Evolutionary conservation across 768 basidiomycete genomes (phyloP).

Genomic region (Nidularia pulvinata): DNA sequence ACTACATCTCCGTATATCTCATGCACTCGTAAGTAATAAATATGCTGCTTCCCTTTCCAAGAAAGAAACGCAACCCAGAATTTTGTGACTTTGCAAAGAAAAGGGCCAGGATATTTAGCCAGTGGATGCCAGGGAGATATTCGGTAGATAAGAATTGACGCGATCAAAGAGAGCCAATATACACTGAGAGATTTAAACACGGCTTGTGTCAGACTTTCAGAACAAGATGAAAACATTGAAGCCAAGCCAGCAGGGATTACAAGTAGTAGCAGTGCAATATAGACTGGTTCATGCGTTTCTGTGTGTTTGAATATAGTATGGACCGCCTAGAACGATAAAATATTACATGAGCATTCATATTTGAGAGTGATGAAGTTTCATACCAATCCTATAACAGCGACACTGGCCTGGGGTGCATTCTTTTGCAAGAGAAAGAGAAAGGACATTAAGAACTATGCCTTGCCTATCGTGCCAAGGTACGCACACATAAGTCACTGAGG

Average conservation of each 20-base stretch:
- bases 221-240: conserved; percentile 4
- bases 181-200: conserved; percentile 10
- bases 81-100: conserved; percentile 37
- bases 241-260: conserved; percentile 20
- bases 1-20: conserved; percentile 56
- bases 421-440: background rate
- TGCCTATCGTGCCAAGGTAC: no score
- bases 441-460: background rate
- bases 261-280: conserved; percentile 20
- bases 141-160: conserved; percentile 38
- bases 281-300: conserved; percentile 24
- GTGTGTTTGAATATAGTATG: conserved; percentile 31
- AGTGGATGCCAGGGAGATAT: conserved; percentile 55
- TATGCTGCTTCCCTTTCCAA: conserved; percentile 40
- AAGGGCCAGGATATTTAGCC: conserved; percentile 48
- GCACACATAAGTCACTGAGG: no score
- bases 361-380: no score
- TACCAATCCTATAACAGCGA: no score
- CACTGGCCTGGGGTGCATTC: no score
- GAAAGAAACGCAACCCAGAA: conserved; percentile 32
- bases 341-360: background rate
- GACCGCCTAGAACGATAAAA: conserved; percentile 12
- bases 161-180: conserved; percentile 24
- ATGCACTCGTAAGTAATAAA: conserved; percentile 45
- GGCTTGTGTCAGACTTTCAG: conserved; percentile 9